Base-by-base conservation (phyloP, 345 rosid species). In the Salix purpurea region DNA sequence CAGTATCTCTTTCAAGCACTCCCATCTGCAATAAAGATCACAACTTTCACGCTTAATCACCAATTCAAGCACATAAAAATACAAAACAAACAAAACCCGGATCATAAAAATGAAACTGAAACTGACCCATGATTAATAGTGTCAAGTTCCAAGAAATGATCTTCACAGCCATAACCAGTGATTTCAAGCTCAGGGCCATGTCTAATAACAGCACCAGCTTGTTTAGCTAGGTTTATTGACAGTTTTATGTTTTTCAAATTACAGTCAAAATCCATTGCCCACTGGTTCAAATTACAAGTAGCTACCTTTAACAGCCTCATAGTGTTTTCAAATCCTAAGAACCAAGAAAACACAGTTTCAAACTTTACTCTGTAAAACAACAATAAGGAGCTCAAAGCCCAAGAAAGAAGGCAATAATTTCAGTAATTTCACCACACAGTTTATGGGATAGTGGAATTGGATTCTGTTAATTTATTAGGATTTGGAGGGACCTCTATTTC, bases 81-180 rank as follows among this genome's bases (percentile, higher is more conserved):
- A 58, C 23, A 12, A 65, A 64, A 21, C 40, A 32, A 65, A 32
- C 4, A 42, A 13, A 69, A 23, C 18, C 50, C 26, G 9, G 54
- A 23, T 23, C 7, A 54, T n/a, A 15, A 32, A 39, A 64, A 30
- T 13, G 44, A 70, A 37, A 70, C 18, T n/a, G 69, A 74, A 75
- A 78, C 85, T 72, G 68, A 96, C 97, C 95, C 85, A 56, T 93
- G 99, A 77, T 87, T 68, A 83, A 91, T 67, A 14, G 99, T 96
- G 58, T 96, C 99, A 1, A 93, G 94, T 79, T 96, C 98, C 82
- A 96, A 79, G 84, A 96, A 96, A 78, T 96, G 99, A 80, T 96
- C 98, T 84, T 96, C 99, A n/a, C 98, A 93, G 80, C 99, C 98
- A 83, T 96, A 96, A 73, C 98, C 99, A 70, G 97, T 88, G 82